phyloP scores from a whole-genome alignment of 768 basidiomycete genomes.

The Tylopilus sp. region DNA sequence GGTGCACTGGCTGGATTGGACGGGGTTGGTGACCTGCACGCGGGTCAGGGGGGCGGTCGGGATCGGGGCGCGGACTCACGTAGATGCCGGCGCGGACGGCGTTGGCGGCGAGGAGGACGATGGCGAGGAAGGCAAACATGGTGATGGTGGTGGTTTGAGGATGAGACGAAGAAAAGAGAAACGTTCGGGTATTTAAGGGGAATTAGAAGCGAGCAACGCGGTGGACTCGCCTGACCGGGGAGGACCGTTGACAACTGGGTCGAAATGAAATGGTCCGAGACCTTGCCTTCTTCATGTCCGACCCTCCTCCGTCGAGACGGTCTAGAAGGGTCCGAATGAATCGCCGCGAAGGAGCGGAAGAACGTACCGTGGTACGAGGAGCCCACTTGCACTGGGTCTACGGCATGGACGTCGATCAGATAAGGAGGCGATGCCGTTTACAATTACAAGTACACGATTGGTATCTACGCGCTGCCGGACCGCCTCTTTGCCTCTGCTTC shows the following conservation, averaged over 20 bases:
- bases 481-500: conserved; percentile 55
- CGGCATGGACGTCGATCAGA: no score
- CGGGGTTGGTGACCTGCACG: conserved; percentile 47
- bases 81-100: conserved; percentile 17
- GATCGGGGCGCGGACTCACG: conserved; percentile 4
- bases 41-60: background rate
- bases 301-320: no score
- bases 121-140: conserved; percentile 6
- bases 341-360: background rate
- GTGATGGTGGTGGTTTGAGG: conserved; percentile 6
- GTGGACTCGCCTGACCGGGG: background rate
- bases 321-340: no score
- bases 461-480: conserved; percentile 13
- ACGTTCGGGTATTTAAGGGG: conserved; percentile 26
- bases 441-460: no score
- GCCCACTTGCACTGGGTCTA: no score
- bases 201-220: conserved; percentile 21
- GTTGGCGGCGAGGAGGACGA: conserved; percentile 22
- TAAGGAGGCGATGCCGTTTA: conserved; percentile 10
- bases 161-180: background rate
- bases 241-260: conserved; percentile 2
- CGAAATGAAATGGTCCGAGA: conserved; percentile 10
- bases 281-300: conserved; percentile 22
- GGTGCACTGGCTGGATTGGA: conserved; percentile 41
- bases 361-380: no score